These are phyloP conservation scores for Lycium barbarum DNA, from an alignment of 257 asterid genomes.

Conservation along the genomic window DNA sequence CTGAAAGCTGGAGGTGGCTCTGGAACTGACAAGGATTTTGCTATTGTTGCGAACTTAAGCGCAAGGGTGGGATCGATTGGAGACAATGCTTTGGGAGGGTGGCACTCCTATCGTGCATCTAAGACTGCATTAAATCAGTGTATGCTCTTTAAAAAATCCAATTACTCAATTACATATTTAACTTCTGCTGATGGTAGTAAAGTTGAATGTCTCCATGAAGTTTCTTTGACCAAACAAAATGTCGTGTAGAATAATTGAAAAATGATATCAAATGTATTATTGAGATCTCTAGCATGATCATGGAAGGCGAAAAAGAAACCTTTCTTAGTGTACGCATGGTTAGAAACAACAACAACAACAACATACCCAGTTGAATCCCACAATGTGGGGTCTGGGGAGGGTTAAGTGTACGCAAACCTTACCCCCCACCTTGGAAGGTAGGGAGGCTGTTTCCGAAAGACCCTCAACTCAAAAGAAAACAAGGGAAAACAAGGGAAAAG, in stretches of 20 bases:
- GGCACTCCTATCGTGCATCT: constrained; percentile 95
- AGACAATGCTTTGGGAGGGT: constrained; percentile 88
- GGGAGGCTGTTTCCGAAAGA: too few species aligned
- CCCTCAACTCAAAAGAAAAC: too few species aligned
- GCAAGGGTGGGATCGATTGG: constrained; percentile 97
- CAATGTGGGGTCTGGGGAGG: too few species aligned
- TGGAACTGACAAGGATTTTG: constrained; percentile 66
- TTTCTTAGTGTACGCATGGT: neutral
- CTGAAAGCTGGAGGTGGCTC: constrained; percentile 82
- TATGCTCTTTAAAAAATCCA: constrained; percentile 39
- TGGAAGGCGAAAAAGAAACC: neutral
- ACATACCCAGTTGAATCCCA: too few species aligned
- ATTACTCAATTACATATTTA: constrained; percentile 5
- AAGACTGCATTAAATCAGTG: constrained; percentile 89
- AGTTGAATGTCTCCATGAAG: constrained; percentile 17
- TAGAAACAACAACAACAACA: neutral
- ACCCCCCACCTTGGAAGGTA: too few species aligned
- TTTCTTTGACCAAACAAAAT: neutral
- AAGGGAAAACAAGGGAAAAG: too few species aligned
- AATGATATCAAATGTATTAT: neutral
- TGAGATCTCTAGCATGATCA: neutral
- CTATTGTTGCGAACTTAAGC: constrained; percentile 79
- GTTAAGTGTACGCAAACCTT: too few species aligned
- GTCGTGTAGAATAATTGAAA: neutral
- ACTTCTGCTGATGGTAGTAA: constrained; percentile 20